Evolutionary conservation across 805 yeast species (phyloP).

Genomic region (Cyberlindnera japonica): DNA sequence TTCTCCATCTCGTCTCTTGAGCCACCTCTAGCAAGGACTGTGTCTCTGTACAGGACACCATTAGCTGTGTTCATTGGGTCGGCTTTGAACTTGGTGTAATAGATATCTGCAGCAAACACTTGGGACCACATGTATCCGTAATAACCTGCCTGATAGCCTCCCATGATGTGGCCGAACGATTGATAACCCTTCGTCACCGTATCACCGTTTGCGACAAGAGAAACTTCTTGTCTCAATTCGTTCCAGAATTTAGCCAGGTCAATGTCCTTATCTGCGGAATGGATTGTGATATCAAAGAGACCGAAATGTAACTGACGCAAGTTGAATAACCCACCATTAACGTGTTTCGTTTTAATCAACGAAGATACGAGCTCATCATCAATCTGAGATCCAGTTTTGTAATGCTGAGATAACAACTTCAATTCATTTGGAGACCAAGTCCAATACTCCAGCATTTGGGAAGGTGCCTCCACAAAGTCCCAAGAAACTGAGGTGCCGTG

Average conservation of each 20-base stretch:
- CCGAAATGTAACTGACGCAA: constrained; percentile 80
- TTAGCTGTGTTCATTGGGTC: constrained; percentile 61
- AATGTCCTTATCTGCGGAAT: constrained; percentile 41
- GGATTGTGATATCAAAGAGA: constrained; percentile 70
- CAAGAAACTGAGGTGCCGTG: constrained; percentile 72
- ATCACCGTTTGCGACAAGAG: constrained; percentile 54
- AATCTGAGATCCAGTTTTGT: constrained; percentile 51
- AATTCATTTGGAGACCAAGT: constrained; percentile 71
- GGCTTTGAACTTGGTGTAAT: constrained; percentile 59
- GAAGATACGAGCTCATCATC: constrained; percentile 54
- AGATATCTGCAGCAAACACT: constrained; percentile 83
- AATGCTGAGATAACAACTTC: constrained; percentile 60
- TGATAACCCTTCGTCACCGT: constrained; percentile 61
- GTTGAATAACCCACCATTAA: constrained; percentile 67
- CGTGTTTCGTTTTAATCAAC: constrained; percentile 63
- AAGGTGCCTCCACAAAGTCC: constrained; percentile 91
- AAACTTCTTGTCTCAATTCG: constrained; percentile 56
- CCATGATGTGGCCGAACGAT: constrained; percentile 73
- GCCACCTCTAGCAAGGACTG: constrained; percentile 69
- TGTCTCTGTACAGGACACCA: constrained; percentile 69
- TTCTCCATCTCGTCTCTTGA: constrained; percentile 64
- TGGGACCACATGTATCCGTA: constrained; percentile 85
- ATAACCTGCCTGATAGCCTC: constrained; percentile 83
- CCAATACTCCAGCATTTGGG: constrained; percentile 87
- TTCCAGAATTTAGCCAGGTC: constrained; percentile 64